Evolutionary conservation across 129 eudicot species (phyloP), one percentile per base, ranked within the genome.

Genomic region (Flaveria ramosissima): DNA sequence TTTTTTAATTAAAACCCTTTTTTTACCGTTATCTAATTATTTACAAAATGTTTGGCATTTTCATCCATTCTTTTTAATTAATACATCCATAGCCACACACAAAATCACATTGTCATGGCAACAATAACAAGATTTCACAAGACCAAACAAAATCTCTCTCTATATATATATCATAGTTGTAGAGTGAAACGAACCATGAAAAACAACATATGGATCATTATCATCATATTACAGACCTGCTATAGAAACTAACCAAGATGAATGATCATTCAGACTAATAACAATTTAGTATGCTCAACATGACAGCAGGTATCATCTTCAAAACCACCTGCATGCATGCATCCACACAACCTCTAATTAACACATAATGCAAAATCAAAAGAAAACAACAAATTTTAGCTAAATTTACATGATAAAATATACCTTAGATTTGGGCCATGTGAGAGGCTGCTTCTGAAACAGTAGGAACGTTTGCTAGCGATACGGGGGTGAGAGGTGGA

Each of bases 401-500:
- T 62, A 30, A 14, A 27, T 62, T 63, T 36, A 64, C 10, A 36
- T 12, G 48, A 57, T 64, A 16, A 64, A n/a, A 64, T 41, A 19
- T 66, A 66, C 71, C 71, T 66, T 66, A 66, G 12, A 24, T 68
- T 9, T 70, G 43, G 43, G 42, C 41, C 21, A 47, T 70, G 20
- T 71, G 63, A 77, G 71, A 17, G 16, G 30, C 51, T 64, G 13
- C 48, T n/a, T 66, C 71, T 10, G 71, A 66, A 39, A 66, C 50
- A 13, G 71, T n/a, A 17, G 70, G 36, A 81, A 78, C 70, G 51
- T 84, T 78, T 42, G 86, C 75, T 9, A 88, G 74, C 20, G 89
- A 82, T 6, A 86, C 77, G 10, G 96, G 96, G n/a, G 91, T 86
- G 72, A 86, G 71, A 4, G 96, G 96, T 68, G 96, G 96, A 42